Evolutionary conservation across 2,329 filamentous ascomycete species (phyloP).

Genomic region (Ophiostoma sp.): DNA sequence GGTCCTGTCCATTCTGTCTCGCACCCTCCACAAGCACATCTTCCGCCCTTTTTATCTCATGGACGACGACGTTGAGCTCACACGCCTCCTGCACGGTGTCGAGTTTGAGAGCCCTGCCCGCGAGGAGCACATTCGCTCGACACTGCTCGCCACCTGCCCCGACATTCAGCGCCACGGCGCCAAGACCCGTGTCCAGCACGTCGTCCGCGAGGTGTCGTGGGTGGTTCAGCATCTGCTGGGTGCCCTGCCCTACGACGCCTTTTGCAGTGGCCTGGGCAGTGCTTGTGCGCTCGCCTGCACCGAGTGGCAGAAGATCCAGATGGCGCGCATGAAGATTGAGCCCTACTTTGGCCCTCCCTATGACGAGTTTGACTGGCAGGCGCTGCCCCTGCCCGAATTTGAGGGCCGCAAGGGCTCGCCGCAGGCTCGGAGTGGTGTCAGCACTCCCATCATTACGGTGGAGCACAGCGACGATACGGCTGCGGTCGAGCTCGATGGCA

Average conservation of each 20-base stretch:
- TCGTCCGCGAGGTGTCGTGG: slow-evolving; percentile 40
- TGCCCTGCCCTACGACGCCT: slow-evolving; percentile 38
- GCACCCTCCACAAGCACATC: slow-evolving; percentile 38
- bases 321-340: slow-evolving; percentile 39
- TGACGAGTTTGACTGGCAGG: slow-evolving; percentile 41
- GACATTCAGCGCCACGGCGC: slow-evolving; percentile 35
- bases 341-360: slow-evolving; percentile 41
- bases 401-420: slow-evolving; percentile 16
- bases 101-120: slow-evolving; percentile 36
- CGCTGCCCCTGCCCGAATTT: slow-evolving; percentile 38
- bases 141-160: slow-evolving; percentile 37
- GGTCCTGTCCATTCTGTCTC: slow-evolving; percentile 38
- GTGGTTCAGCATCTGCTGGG: slow-evolving; percentile 39
- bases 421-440: neutral
- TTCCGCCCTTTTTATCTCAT: slow-evolving; percentile 41
- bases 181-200: slow-evolving; percentile 36
- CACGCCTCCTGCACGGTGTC: slow-evolving; percentile 36
- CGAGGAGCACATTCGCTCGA: slow-evolving; percentile 38
- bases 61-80: slow-evolving; percentile 37
- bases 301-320: slow-evolving; percentile 39
- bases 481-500: slow-evolving; percentile 23
- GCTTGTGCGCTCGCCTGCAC: slow-evolving; percentile 37
- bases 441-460: neutral
- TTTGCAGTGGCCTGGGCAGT: slow-evolving; percentile 35
- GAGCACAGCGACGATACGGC: neutral